Evolutionary conservation across 805 yeast genomes (phyloP), one percentile per base, ranked within the genome.

Genomic region (Ogataea minuta): DNA sequence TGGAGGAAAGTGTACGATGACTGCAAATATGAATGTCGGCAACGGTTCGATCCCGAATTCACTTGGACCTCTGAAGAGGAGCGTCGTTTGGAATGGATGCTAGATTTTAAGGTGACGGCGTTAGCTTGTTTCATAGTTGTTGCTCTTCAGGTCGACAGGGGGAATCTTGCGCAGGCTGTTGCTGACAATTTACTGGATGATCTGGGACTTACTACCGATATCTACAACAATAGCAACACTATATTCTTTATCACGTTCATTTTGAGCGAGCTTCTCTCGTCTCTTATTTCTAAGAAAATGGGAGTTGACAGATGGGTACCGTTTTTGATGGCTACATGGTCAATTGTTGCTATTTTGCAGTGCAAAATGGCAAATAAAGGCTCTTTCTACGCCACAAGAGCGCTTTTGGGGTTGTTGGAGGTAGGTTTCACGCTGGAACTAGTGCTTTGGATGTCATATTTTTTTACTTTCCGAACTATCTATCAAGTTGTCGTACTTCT

Each of bases 151-250:
- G 54, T 70, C 44, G 76, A 70, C 49, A 48, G 76, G 29, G 68
- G 68, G 41, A 70, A 67, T 42, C 61, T 69, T 39, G 72, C 73
- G 5, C 61, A 67, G 44, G 74, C 73, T 2, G 57, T 70, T 39
- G 57, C 69, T 25, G 73, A 71, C 37, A 71, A 71, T 12, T 49
- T 70, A 32, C 68, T 67, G 49, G 55, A 58, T 9, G 74, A 70
- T 43, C 49, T 70, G 43, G 55, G 57, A 4, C 55, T 70, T 35
- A 43, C 48, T 47, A 52, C 41, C 60, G 69, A 52, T 67, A 67
- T 44, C 68, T 77, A 70, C 54, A 80, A 80, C 54, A 50, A 67
- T 31, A 85, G 83, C 9, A 70, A 66, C 41, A 75, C 79, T 65
- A 47, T 62, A 64, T 14, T 57, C 63, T 58, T 60, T 65, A 30